A percentile compares a stretch with the other conserved stretches of the same genome.
These are phyloP conservation scores for Priceomyces haplophilus DNA, from an alignment of 805 yeast species.

Conservation along the genomic window DNA sequence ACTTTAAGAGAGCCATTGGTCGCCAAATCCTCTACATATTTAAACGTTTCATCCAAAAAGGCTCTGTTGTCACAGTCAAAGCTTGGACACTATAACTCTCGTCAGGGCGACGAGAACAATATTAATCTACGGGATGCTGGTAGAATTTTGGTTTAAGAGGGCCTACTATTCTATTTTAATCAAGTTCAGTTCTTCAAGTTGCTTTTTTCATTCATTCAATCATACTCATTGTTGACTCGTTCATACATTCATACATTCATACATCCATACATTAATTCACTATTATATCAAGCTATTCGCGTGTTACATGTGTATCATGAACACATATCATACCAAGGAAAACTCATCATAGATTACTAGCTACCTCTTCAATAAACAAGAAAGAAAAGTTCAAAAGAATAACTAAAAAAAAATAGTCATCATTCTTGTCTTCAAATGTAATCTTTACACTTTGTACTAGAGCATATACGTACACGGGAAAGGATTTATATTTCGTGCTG, in stretches of 20 bases:
- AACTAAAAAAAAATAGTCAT: no score
- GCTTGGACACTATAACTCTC: background rate
- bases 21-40: slow-evolving; percentile 9
- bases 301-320: background rate
- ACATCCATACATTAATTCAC: background rate
- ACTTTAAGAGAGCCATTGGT: slow-evolving; percentile 10
- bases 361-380: no score
- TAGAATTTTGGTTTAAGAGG: slow-evolving; percentile 11
- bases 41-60: slow-evolving; percentile 5
- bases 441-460: no score
- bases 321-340: no score
- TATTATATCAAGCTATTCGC: background rate
- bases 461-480: no score
- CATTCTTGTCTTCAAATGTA: no score
- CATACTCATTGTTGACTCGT: no score
- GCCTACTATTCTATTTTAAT: background rate
- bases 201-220: slow-evolving; percentile 2
- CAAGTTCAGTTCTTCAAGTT: background rate
- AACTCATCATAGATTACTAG: no score
- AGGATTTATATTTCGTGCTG: slow-evolving; percentile 2
- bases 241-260: slow-evolving; percentile 1
- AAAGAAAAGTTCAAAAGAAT: no score
- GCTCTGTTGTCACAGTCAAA: background rate
- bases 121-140: slow-evolving; percentile 10
- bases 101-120: background rate